These are phyloP conservation scores for Linnemannia hyalina DNA, from an alignment of 192 early-diverging fungal species.

Conservation along the genomic window DNA sequence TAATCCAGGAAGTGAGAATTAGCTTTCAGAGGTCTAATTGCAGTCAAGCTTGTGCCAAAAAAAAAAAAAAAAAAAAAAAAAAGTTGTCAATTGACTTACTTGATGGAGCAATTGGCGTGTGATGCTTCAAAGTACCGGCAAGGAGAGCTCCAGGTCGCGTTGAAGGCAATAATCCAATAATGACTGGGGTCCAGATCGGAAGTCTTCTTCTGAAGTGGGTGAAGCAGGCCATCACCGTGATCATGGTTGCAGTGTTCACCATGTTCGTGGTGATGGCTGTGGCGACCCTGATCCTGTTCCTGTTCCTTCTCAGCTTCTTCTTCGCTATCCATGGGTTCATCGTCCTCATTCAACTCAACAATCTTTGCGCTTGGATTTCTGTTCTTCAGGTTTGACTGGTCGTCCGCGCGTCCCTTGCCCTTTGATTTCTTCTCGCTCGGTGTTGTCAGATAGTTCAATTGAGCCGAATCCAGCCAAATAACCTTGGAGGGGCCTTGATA, in stretches of 20 bases:
- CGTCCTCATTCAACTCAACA: conserved; percentile 48
- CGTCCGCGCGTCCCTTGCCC: conserved; percentile 12
- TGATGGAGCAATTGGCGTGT: conserved; percentile 62
- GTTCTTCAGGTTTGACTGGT: conserved; percentile 10
- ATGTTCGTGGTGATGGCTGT: background rate
- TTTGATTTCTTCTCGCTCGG: conserved; percentile 17
- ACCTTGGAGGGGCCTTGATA: conserved; percentile 66
- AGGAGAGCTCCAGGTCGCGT: conserved; percentile 64
- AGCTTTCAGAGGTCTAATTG: background rate
- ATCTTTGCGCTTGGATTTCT: conserved; percentile 28
- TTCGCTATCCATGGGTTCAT: background rate
- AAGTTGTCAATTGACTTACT: conserved; percentile 29
- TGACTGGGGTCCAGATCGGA: conserved; percentile 37
- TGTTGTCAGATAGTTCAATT: conserved; percentile 40
- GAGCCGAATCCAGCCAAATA: conserved; percentile 52
- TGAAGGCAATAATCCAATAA: conserved; percentile 69
- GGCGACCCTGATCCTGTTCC: background rate
- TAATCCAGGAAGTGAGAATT: background rate
- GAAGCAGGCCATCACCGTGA: background rate
- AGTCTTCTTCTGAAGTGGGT: background rate
- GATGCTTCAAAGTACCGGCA: conserved; percentile 67
- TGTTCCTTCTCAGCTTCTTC: conserved; percentile 14
- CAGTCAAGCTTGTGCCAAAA: conserved; percentile 33
- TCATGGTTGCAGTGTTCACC: background rate
- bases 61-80: background rate